Evolutionary conservation across 2,329 filamentous ascomycete genomes (phyloP).

Genomic region (Pestalotiopsis sp.): DNA sequence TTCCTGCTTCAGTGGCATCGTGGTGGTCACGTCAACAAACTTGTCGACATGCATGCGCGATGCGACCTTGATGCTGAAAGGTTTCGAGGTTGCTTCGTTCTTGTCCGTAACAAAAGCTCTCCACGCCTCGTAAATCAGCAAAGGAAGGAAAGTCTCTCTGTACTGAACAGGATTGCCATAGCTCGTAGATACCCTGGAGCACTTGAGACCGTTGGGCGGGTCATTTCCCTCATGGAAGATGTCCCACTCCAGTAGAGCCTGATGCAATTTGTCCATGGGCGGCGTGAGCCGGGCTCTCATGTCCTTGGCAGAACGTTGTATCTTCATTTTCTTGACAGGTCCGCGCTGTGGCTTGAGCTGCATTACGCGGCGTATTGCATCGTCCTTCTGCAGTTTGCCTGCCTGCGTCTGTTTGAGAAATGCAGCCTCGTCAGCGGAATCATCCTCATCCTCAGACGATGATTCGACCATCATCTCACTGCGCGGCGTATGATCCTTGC

Average conservation of each 20-base stretch:
- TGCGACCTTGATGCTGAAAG: conserved; percentile 85
- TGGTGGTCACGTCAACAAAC: conserved; percentile 88
- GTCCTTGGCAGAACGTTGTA: conserved; percentile 83
- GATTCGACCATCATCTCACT: conserved; percentile 91
- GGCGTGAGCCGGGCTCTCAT: conserved; percentile 92
- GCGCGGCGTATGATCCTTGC: conserved; percentile 78
- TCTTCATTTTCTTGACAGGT: conserved; percentile 82
- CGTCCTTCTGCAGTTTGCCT: conserved; percentile 49
- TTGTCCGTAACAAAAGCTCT: conserved; percentile 88
- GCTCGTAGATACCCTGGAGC: conserved; percentile 74
- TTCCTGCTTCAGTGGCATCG: conserved; percentile 72
- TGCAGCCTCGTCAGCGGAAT: conserved; percentile 62
- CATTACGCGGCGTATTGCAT: conserved; percentile 48
- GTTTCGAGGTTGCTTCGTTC: conserved; percentile 79
- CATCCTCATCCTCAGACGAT: conserved; percentile 74
- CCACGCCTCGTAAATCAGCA: conserved; percentile 94
- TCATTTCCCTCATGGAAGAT: conserved; percentile 89
- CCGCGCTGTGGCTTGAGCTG: conserved; percentile 61
- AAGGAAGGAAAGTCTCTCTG: conserved; percentile 85
- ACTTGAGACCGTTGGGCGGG: conserved; percentile 76
- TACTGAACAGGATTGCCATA: conserved; percentile 81
- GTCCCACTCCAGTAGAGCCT: conserved; percentile 88
- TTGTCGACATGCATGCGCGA: conserved; percentile 90
- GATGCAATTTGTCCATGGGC: conserved; percentile 82
- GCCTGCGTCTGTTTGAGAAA: conserved; percentile 51